Percentiles rank a stretch among this genome's conserved stretches.
Evolutionary conservation across 2,329 filamentous ascomycete genomes (phyloP).

Genomic region (Arachnopeziza araneosa): DNA sequence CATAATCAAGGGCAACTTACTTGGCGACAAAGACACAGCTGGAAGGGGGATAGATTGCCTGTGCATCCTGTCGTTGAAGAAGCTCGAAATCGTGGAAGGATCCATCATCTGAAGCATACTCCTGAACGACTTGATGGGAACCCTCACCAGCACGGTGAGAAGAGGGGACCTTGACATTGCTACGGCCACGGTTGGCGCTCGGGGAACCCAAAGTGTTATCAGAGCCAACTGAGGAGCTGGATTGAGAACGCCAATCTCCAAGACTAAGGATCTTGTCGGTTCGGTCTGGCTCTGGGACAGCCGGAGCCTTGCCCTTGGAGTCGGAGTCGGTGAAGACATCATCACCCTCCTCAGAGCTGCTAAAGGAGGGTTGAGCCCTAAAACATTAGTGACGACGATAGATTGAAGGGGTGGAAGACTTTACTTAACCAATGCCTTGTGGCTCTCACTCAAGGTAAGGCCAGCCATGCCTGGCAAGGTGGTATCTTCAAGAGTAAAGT

Average conservation of each 20-base stretch:
- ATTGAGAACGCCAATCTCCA: slow-evolving; percentile 26
- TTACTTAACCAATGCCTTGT: not conserved
- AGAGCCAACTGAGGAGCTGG: slow-evolving; percentile 18
- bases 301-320: not conserved
- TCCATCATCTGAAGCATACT: slow-evolving; percentile 9
- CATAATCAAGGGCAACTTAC: slow-evolving; percentile 38
- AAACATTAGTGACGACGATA: not conserved
- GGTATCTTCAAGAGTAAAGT: not conserved
- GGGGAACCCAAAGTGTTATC: slow-evolving; percentile 11
- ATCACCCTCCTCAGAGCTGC: not conserved
- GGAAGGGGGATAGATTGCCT: slow-evolving; percentile 37
- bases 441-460: not conserved
- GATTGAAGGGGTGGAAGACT: not conserved
- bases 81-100: not conserved
- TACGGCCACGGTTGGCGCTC: not conserved
- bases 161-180: slow-evolving; percentile 3
- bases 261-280: not conserved
- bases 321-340: not conserved
- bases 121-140: slow-evolving; percentile 8
- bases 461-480: not conserved
- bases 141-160: slow-evolving; percentile 11
- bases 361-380: not conserved
- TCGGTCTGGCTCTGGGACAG: not conserved
- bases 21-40: slow-evolving; percentile 63
- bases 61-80: slow-evolving; percentile 25